A percentile compares a stretch with the other conserved stretches of the same genome.
phyloP scores from a whole-genome alignment of 2,329 filamentous ascomycete species.

The Knufia petricola region DNA sequence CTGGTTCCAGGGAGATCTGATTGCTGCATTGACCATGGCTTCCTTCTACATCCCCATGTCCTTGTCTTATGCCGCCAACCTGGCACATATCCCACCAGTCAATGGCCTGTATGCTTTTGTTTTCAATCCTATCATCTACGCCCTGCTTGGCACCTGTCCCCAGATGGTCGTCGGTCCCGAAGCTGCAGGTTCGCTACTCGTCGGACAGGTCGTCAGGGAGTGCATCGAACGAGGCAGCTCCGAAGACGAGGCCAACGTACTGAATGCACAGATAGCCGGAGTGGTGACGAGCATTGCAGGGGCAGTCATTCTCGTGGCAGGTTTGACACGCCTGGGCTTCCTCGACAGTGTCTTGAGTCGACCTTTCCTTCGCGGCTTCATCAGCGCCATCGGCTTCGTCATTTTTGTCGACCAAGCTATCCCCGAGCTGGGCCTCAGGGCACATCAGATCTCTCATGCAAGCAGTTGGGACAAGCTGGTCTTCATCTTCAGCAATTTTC shows the following conservation, averaged over 20 bases:
- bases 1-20: slow-evolving; percentile 74
- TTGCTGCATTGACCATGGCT: slow-evolving; percentile 89
- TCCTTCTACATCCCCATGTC: slow-evolving; percentile 98
- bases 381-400: slow-evolving; percentile 92
- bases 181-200: slow-evolving; percentile 81
- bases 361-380: slow-evolving; percentile 88
- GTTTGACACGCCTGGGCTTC: slow-evolving; percentile 77
- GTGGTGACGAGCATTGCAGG: slow-evolving; percentile 82
- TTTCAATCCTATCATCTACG: slow-evolving; percentile 85
- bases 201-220: slow-evolving; percentile 73
- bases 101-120: slow-evolving; percentile 92
- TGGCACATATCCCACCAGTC: slow-evolving; percentile 85
- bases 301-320: slow-evolving; percentile 77
- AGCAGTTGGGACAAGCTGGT: slow-evolving; percentile 77
- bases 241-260: slow-evolving; percentile 54
- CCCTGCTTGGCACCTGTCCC: slow-evolving; percentile 79
- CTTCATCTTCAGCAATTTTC: slow-evolving; percentile 62
- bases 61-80: slow-evolving; percentile 81
- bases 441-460: slow-evolving; percentile 60
- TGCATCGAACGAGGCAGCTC: slow-evolving; percentile 61
- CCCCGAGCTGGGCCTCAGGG: slow-evolving; percentile 71
- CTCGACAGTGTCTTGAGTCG: slow-evolving; percentile 87
- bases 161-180: slow-evolving; percentile 93
- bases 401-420: slow-evolving; percentile 93
- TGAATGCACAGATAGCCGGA: slow-evolving; percentile 76